Evolutionary conservation across 805 yeast species (phyloP).

Genomic region (Candida michaelii): DNA sequence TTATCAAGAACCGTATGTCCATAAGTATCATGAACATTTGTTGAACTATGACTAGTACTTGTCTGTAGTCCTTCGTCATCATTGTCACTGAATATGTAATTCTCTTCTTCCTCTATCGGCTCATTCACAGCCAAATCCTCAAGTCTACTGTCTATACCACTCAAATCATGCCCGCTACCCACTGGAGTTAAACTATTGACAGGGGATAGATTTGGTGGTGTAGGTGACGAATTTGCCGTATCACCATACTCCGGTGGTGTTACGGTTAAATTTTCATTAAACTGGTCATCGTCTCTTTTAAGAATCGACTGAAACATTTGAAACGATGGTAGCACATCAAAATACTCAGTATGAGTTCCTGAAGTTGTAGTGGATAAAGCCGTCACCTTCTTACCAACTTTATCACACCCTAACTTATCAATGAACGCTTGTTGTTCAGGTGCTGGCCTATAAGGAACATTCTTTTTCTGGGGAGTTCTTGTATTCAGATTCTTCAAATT

Average conservation of each 20-base stretch:
- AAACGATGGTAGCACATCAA: slow-evolving; percentile 67
- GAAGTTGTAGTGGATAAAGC: slow-evolving; percentile 25
- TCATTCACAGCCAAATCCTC: too few species aligned
- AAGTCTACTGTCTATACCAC: slow-evolving; percentile 8
- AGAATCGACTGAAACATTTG: slow-evolving; percentile 61
- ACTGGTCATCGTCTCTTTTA: slow-evolving; percentile 41
- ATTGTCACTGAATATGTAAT: slow-evolving; percentile 18
- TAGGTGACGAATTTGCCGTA: slow-evolving; percentile 25
- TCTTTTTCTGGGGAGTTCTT: slow-evolving; percentile 15
- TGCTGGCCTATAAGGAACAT: slow-evolving; percentile 35
- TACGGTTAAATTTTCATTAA: slow-evolving; percentile 31
- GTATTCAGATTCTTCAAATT: not conserved
- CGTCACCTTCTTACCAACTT: slow-evolving; percentile 7
- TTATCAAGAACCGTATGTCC: slow-evolving; percentile 53
- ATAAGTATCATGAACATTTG: slow-evolving; percentile 24
- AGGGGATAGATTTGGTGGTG: slow-evolving; percentile 24
- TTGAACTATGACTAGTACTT: too few species aligned
- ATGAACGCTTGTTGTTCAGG: slow-evolving; percentile 36
- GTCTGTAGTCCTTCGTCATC: slow-evolving; percentile 13
- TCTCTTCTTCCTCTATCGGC: slow-evolving; percentile 20
- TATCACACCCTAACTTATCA: slow-evolving; percentile 20
- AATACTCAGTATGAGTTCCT: slow-evolving; percentile 36
- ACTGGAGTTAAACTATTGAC: slow-evolving; percentile 7
- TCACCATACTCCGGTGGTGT: slow-evolving; percentile 41
- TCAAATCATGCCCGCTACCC: not conserved